Percentiles rank a stretch among this genome's conserved stretches.
phyloP scores from a whole-genome alignment of 2,329 filamentous ascomycete genomes.

The Botrytis paeoniae region DNA sequence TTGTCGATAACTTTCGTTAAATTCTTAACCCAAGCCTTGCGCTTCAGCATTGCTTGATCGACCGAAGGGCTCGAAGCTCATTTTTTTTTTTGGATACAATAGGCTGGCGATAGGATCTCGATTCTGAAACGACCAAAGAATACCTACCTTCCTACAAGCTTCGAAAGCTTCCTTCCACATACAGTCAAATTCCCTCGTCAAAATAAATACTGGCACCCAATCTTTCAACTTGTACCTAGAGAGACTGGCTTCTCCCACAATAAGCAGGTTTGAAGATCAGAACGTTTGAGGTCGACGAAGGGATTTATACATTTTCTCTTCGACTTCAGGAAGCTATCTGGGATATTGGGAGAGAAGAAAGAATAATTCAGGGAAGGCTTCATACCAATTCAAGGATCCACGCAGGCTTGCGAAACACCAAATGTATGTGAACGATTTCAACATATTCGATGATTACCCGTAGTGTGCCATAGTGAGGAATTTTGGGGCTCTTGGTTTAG shows the following conservation, averaged over 20 bases:
- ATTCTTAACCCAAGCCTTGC: conserved; percentile 8
- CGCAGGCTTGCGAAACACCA: conserved; percentile 35
- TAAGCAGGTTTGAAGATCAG: conserved; percentile 4
- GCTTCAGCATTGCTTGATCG: conserved; percentile 33
- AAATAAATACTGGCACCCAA: conserved; percentile 14
- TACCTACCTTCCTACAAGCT: conserved; percentile 7
- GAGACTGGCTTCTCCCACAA: conserved; percentile 15
- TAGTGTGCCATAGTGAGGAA: background rate
- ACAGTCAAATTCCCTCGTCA: background rate
- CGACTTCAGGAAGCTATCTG: conserved; percentile 3
- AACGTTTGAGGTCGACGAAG: conserved; percentile 5
- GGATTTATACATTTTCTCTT: conserved; percentile 11
- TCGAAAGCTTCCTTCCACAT: conserved; percentile 22
- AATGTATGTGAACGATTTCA: conserved; percentile 34
- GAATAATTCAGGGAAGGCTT: conserved; percentile 21
- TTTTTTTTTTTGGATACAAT: conserved; percentile 13
- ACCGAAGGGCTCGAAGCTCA: conserved; percentile 30
- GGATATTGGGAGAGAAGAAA: conserved; percentile 17
- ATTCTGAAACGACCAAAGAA: conserved; percentile 27
- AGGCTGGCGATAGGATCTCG: conserved; percentile 17
- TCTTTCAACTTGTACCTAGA: background rate
- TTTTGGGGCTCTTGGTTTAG: background rate
- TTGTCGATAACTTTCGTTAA: conserved; percentile 16
- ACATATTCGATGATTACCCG: conserved; percentile 3
- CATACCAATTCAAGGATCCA: conserved; percentile 32